A percentile compares a stretch with the other conserved stretches of the same genome.
Evolutionary conservation across 2,329 filamentous ascomycete genomes (phyloP).

Genomic region (Pezizomycotina sp.): DNA sequence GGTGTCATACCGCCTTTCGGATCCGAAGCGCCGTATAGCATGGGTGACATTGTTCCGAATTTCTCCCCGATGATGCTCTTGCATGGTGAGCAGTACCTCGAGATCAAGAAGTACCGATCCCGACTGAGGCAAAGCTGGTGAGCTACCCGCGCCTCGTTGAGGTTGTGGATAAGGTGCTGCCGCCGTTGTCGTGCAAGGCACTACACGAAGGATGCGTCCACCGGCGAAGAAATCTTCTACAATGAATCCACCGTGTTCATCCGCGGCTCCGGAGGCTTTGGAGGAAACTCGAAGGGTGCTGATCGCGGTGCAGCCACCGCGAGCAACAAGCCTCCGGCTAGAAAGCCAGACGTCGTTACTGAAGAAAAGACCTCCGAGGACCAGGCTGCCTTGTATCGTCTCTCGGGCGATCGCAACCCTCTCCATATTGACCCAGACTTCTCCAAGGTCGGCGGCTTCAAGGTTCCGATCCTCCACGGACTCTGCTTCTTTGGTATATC

Average conservation of each 20-base stretch:
- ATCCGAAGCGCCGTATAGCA: slow-evolving; percentile 60
- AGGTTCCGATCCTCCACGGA: slow-evolving; percentile 87
- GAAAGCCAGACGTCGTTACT: slow-evolving; percentile 62
- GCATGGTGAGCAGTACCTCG: slow-evolving; percentile 95
- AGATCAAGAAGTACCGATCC: slow-evolving; percentile 85
- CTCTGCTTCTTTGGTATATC: slow-evolving; percentile 86
- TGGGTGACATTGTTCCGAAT: slow-evolving; percentile 76
- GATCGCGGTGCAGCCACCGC: slow-evolving; percentile 70
- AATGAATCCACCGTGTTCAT: slow-evolving; percentile 92
- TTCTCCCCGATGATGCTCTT: slow-evolving; percentile 98
- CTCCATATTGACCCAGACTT: slow-evolving; percentile 91
- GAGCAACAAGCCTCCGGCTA: slow-evolving; percentile 58
- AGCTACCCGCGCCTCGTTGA: slow-evolving; percentile 71
- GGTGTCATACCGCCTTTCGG: slow-evolving; percentile 92
- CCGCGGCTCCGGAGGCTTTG: slow-evolving; percentile 78
- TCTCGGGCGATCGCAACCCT: slow-evolving; percentile 90
- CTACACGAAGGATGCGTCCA: slow-evolving; percentile 69
- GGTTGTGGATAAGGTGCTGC: slow-evolving; percentile 87
- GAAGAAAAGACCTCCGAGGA: slow-evolving; percentile 78
- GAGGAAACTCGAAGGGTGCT: slow-evolving; percentile 56
- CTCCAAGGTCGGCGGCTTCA: slow-evolving; percentile 88
- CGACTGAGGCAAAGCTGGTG: slow-evolving; percentile 60
- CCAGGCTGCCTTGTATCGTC: slow-evolving; percentile 81
- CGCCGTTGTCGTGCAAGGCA: slow-evolving; percentile 63
- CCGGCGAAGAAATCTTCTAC: slow-evolving; percentile 85